Evolutionary conservation across 768 basidiomycete species (phyloP), one percentile per base, ranked within the genome.

Genomic region (Lactarius vividus): DNA sequence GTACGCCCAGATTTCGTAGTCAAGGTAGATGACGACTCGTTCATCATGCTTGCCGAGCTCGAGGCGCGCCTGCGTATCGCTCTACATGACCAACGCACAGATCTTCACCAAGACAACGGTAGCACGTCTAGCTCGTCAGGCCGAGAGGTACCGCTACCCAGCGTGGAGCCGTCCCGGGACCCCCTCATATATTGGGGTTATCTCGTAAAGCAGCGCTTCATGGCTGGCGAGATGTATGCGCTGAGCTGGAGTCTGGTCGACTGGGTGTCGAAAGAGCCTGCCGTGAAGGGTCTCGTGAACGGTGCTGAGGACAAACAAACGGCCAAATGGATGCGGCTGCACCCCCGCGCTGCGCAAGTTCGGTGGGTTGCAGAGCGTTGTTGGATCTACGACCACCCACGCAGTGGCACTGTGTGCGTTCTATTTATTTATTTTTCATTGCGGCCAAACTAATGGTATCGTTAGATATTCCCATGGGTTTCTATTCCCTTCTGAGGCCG

Each of bases 321-420:
- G 6, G 87, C 94, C 9, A 91, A 87, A 69, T 98, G 96, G 96
- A 94, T 98, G 86, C 81, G 83, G 23, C 73, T 87, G 61, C 96
- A 97, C 77, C 95, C 96, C 0, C 84, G 83, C 53, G 85, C 89
- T 16, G 77, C 82, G 33, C 84, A 89, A 70, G 85, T 99, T 46
- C 85, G 93, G 53, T 98, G 96, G 96, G 82, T 83, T 37, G 88
- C 91, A 70, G 96, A 99, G 73, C 85, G 89, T 31, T 98, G 96
- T 77, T 96, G 94, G 92, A 93, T 99, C 70, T 98, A 99, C 76
- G 96, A 99, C 74, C 96, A 98, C 77, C 96, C 96, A 2, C 88
- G 94, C 57, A 87, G 92, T 18, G 90, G 92, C 57, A 97, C 96
- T 23, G 95, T 96, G 87, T 95, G 80, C 73, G 91, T 81, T 33